Conservation (phyloP, 129 eudicot genomes). For the Ambrosia trifida region DNA sequence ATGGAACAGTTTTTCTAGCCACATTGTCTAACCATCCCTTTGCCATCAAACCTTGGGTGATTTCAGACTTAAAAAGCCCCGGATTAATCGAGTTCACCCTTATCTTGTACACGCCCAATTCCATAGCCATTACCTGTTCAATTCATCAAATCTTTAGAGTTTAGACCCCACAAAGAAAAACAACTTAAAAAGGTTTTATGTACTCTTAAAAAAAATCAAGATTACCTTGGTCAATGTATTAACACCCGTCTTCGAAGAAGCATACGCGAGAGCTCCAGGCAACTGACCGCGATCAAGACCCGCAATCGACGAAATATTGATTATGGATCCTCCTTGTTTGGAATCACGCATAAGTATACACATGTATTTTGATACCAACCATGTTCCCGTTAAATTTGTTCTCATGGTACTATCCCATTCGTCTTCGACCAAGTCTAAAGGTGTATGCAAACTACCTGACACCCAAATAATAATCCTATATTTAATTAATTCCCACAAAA, state of each 20-base stretch:
- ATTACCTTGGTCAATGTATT: constrained; percentile 50
- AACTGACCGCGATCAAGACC: constrained; percentile 78
- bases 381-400: constrained; percentile 69
- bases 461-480: not conserved
- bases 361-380: constrained; percentile 49
- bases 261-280: constrained; percentile 67
- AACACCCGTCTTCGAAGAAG: constrained; percentile 63
- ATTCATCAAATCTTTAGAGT: not conserved
- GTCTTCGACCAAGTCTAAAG: constrained; percentile 64
- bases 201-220: not conserved
- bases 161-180: not conserved
- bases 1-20: constrained; percentile 57
- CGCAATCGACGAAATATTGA: constrained; percentile 68
- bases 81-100: constrained; percentile 78
- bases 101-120: constrained; percentile 67
- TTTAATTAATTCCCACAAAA: not conserved
- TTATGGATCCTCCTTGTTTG: constrained; percentile 60
- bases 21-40: constrained; percentile 66
- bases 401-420: constrained; percentile 58
- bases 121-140: constrained; percentile 69
- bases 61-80: constrained; percentile 80
- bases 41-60: constrained; percentile 59
- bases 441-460: constrained; percentile 52
- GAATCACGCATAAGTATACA: constrained; percentile 73
- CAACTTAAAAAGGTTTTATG: not conserved